Evolutionary conservation across 441 rosid species (phyloP), one percentile per base, ranked within the genome.

Genomic region (Aleurites moluccanus): DNA sequence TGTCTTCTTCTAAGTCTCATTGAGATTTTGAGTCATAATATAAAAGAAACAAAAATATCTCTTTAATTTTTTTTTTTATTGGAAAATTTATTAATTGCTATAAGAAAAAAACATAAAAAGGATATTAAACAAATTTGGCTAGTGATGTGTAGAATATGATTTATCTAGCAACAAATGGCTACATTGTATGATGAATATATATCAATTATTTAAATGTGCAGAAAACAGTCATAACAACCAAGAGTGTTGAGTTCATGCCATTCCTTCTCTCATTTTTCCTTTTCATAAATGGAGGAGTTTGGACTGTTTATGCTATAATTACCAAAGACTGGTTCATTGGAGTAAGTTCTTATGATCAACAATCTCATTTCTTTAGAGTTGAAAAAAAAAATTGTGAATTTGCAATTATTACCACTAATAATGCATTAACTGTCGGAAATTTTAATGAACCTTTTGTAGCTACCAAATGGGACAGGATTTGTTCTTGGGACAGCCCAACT

Each of bases 181-280:
- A 30, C 4, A 35, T 47, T 47, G 4, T 10, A 13, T 47, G 16
- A 50, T 50, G 1, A 18, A 10, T 15, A 13, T 3, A 50, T 18
- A 50, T 50, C 6, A 59, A 28, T 53, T 5, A 8, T 35, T 40
- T 42, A 59, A 73, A 35, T 61, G 45, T 35, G 42, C 85, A 88
- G 92, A 86, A 81, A 84, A 84, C 88, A 8, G 89, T 88, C 73
- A 73, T 83, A 67, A 60, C 27, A 38, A 84, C 82, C 3, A 76
- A 80, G 73, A 86, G 91, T 47, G 91, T 89, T 66, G 87, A 83
- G 81, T 89, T 81, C 75, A 89, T 89, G 91, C 91, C 92, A 0
- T 89, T 89, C 42, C 79, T 85, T 25, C 87, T 89, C 61, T 89
- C 93, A 5, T 84, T 84, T 35, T 83, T 83, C 76, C 71, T 86